phyloP scores from a whole-genome alignment of 345 rosid species.

The Lepidium sativum region DNA sequence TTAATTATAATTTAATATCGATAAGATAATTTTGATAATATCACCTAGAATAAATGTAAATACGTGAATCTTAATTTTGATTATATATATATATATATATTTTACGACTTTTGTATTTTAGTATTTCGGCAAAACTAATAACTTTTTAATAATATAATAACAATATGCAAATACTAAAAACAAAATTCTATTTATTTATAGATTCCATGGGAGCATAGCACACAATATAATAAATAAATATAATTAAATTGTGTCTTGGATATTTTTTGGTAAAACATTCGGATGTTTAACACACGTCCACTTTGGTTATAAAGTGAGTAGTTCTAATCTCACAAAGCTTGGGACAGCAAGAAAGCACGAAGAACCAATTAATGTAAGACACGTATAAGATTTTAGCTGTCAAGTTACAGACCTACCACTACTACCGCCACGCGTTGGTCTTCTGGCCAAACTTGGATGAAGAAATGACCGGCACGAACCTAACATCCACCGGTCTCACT shows the following conservation, averaged over 20 bases:
- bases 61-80: too few species aligned
- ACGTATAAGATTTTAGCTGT: conserved; percentile 21
- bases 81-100: too few species aligned
- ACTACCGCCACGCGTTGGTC: conserved; percentile 18
- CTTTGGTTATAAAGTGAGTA: conserved; percentile 13
- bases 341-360: conserved; percentile 26
- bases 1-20: too few species aligned
- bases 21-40: too few species aligned
- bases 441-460: neutral
- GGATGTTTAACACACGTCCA: conserved; percentile 24
- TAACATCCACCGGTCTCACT: conserved; percentile 19
- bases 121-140: neutral
- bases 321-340: conserved; percentile 14
- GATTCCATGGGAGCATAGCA: neutral
- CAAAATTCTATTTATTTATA: neutral
- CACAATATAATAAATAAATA: neutral
- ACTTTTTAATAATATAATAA: neutral
- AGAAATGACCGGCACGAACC: conserved; percentile 21
- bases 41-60: too few species aligned
- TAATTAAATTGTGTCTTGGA: neutral
- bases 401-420: conserved; percentile 16
- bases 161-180: conserved; percentile 5
- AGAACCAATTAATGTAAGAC: neutral
- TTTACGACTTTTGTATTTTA: too few species aligned
- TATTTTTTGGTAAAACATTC: neutral